Percentiles rank a stretch among this genome's conserved stretches.
Evolutionary conservation across 257 asterid genomes (phyloP).

Genomic region (Fraxinus pennsylvanica): DNA sequence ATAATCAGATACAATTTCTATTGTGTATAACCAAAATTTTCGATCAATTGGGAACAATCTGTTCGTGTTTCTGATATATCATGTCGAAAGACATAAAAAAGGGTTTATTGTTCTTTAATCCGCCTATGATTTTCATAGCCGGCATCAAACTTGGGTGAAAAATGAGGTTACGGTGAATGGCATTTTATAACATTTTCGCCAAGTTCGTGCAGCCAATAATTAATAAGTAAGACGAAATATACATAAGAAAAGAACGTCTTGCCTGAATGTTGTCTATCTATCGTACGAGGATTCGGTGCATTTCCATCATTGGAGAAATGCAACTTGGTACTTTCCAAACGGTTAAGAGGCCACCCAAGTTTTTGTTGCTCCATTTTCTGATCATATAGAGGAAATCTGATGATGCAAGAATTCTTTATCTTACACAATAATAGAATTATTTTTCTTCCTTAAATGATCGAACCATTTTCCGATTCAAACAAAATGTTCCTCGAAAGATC

Average conservation of each 20-base stretch:
- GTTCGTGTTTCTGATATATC: too few relatives aligned
- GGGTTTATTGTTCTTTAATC: too few relatives aligned
- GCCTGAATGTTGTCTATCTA: slow-evolving; percentile 43
- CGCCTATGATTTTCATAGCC: too few relatives aligned
- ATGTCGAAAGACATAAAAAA: too few relatives aligned
- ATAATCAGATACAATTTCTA: background rate
- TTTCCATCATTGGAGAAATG: slow-evolving; percentile 25
- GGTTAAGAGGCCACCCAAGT: slow-evolving; percentile 19
- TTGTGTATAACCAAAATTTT: background rate
- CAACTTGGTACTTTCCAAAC: slow-evolving; percentile 25
- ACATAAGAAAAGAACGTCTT: background rate
- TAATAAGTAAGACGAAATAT: background rate
- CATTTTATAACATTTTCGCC: too few relatives aligned
- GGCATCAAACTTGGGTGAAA: too few relatives aligned
- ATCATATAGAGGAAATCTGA: slow-evolving; percentile 9
- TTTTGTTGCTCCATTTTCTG: slow-evolving; percentile 2
- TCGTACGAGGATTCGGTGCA: slow-evolving; percentile 19
- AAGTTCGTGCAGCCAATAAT: background rate
- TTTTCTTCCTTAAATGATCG: slow-evolving; percentile 57
- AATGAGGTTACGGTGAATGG: background rate
- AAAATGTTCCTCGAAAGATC: background rate
- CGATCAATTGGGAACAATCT: background rate
- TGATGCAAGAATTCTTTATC: slow-evolving; percentile 44
- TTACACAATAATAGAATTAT: slow-evolving; percentile 37
- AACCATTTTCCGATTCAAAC: slow-evolving; percentile 38